Evolutionary conservation across 2,329 filamentous ascomycete species (phyloP).

Genomic region (Davidsoniella australis): DNA sequence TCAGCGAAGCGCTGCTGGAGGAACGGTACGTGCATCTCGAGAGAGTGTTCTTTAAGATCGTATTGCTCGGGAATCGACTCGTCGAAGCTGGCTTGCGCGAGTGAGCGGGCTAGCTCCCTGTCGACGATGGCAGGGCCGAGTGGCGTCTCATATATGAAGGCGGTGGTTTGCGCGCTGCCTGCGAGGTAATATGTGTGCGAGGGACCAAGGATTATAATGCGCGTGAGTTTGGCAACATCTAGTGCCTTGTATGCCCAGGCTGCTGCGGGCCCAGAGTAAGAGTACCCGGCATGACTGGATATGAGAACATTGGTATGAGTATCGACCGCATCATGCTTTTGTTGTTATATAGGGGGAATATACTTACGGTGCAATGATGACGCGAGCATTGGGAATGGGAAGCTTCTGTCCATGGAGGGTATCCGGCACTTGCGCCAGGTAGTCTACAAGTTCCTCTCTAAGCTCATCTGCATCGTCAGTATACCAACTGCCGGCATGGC

Average conservation of each 20-base stretch:
- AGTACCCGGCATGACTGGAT: slow-evolving; percentile 75
- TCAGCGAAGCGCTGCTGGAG: slow-evolving; percentile 59
- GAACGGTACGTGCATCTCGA: slow-evolving; percentile 94
- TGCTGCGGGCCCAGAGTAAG: slow-evolving; percentile 78
- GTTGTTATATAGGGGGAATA: slow-evolving; percentile 3
- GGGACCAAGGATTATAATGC: slow-evolving; percentile 81
- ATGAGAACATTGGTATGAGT: not conserved
- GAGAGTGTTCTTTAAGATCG: slow-evolving; percentile 75
- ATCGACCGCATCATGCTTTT: not conserved
- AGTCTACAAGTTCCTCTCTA: slow-evolving; percentile 52
- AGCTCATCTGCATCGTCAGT: slow-evolving; percentile 42
- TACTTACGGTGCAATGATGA: slow-evolving; percentile 84
- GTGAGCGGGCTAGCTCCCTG: slow-evolving; percentile 30
- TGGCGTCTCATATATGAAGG: slow-evolving; percentile 55
- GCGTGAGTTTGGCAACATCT: slow-evolving; percentile 66
- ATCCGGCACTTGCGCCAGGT: slow-evolving; percentile 53
- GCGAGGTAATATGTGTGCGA: slow-evolving; percentile 75
- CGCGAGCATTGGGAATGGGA: slow-evolving; percentile 57
- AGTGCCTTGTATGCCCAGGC: slow-evolving; percentile 88
- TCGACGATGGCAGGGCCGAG: slow-evolving; percentile 57
- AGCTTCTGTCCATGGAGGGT: slow-evolving; percentile 41
- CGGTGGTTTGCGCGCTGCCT: slow-evolving; percentile 60
- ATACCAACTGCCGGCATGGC: slow-evolving; percentile 85
- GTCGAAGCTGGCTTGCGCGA: slow-evolving; percentile 23
- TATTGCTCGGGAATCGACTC: slow-evolving; percentile 43